Evolutionary conservation across 768 basidiomycete species (phyloP).

Genomic region (Dacryopinax spathularia): DNA sequence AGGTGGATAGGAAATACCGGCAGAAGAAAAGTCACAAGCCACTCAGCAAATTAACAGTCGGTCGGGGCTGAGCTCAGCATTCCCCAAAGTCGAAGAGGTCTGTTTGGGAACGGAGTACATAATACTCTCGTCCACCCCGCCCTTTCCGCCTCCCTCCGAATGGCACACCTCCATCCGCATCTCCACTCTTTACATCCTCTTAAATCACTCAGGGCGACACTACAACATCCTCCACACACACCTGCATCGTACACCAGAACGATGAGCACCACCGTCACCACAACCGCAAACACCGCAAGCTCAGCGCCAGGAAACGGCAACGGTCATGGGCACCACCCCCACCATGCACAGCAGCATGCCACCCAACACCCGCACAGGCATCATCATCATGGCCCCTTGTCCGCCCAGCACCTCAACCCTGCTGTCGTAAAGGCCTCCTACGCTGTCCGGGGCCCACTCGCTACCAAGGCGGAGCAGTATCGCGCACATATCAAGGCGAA

Average conservation of each 20-base stretch:
- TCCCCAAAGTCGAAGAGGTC: no score
- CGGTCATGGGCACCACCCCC: background rate
- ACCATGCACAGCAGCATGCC: background rate
- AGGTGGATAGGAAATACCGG: no score
- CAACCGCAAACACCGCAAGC: background rate
- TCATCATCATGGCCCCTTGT: slow-evolving; percentile 28
- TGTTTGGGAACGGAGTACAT: no score
- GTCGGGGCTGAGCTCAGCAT: no score
- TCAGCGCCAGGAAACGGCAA: background rate
- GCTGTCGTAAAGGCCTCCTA: slow-evolving; percentile 80
- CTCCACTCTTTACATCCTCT: background rate
- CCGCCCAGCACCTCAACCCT: slow-evolving; percentile 64
- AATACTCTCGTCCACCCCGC: no score
- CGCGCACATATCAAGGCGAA: slow-evolving; percentile 49
- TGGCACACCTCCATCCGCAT: background rate
- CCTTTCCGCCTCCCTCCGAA: background rate
- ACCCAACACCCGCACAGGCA: background rate
- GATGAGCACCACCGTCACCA: background rate
- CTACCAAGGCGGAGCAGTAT: slow-evolving; percentile 80
- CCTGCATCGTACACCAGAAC: no score
- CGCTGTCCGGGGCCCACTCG: slow-evolving; percentile 92
- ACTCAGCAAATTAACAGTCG: no score
- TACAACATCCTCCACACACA: no score
- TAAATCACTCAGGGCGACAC: background rate
- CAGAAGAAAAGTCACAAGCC: no score